These are phyloP conservation scores for Suillus subalutaceus DNA, from an alignment of 768 basidiomycete species.

Conservation along the genomic window DNA sequence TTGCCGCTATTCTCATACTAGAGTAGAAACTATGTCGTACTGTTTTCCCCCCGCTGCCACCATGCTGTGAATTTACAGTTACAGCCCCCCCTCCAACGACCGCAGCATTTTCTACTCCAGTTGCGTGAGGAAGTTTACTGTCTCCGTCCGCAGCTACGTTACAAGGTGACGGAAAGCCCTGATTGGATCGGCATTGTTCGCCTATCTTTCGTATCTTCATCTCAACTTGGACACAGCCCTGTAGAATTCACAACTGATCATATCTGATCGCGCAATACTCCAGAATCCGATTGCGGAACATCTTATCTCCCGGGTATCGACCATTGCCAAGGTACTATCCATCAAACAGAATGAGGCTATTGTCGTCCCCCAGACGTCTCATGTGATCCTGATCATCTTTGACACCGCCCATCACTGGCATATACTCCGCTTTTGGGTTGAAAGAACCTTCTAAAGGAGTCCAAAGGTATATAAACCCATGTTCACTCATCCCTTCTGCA, in stretches of 20 bases:
- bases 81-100: no score
- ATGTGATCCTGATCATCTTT: slow-evolving; percentile 6
- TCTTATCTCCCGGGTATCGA: slow-evolving; percentile 1
- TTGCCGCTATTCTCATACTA: background rate
- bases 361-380: slow-evolving; percentile 3
- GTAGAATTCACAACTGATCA: background rate
- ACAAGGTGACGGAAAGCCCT: background rate
- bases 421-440: slow-evolving; percentile 8
- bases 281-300: background rate
- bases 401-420: background rate
- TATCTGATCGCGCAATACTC: background rate
- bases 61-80: background rate
- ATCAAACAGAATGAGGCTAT: background rate
- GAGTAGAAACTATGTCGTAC: background rate
- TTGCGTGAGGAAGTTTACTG: background rate
- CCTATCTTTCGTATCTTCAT: slow-evolving; percentile 9
- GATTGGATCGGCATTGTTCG: background rate
- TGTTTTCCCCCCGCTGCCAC: no score
- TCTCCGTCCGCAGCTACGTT: background rate
- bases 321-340: background rate
- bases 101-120: background rate
- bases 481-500: background rate
- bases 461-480: slow-evolving; percentile 11
- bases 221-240: slow-evolving; percentile 7
- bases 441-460: background rate